Percentiles rank a stretch among this genome's conserved stretches.
Evolutionary conservation across 768 basidiomycete species (phyloP).

Genomic region (Punctularia strigosozonata): DNA sequence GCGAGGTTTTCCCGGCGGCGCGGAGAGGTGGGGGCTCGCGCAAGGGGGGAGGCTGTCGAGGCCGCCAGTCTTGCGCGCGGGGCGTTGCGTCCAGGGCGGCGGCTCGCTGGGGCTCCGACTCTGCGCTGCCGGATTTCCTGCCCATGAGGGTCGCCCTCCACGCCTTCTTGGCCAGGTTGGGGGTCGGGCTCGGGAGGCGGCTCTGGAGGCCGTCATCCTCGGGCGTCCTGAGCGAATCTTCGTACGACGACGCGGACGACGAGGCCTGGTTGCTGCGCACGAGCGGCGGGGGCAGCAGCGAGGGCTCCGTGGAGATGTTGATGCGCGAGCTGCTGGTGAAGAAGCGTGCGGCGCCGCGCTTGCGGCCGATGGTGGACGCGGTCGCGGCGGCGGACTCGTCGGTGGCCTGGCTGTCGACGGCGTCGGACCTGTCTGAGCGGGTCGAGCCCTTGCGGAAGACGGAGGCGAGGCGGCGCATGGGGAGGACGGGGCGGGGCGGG

Average conservation of each 20-base stretch:
- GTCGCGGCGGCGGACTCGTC: slow-evolving; percentile 9
- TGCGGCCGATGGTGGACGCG: slow-evolving; percentile 8
- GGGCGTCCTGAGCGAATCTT: slow-evolving; percentile 42
- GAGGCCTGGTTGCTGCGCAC: slow-evolving; percentile 22
- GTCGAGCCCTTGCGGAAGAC: slow-evolving; percentile 43
- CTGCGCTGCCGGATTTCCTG: neutral
- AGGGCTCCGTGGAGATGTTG: slow-evolving; percentile 19
- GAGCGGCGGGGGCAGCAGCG: slow-evolving; percentile 11
- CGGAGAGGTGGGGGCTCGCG: slow-evolving; percentile 5
- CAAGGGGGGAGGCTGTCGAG: neutral
- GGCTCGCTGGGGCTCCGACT: no score
- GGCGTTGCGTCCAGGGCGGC: neutral
- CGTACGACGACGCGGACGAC: slow-evolving; percentile 53
- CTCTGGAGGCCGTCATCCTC: slow-evolving; percentile 37
- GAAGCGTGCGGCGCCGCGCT: slow-evolving; percentile 3
- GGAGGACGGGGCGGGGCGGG: slow-evolving; percentile 4
- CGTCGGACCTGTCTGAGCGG: slow-evolving; percentile 29
- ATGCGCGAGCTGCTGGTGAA: slow-evolving; percentile 8
- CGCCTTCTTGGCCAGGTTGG: slow-evolving; percentile 5
- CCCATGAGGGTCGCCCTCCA: slow-evolving; percentile 2
- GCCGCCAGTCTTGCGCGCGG: neutral
- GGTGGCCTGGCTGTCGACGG: neutral
- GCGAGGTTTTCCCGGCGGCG: no score
- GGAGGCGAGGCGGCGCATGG: slow-evolving; percentile 56
- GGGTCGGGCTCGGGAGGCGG: slow-evolving; percentile 5